These are phyloP conservation scores for Fraxinus excelsior DNA, from an alignment of 257 asterid genomes.

Conservation along the genomic window DNA sequence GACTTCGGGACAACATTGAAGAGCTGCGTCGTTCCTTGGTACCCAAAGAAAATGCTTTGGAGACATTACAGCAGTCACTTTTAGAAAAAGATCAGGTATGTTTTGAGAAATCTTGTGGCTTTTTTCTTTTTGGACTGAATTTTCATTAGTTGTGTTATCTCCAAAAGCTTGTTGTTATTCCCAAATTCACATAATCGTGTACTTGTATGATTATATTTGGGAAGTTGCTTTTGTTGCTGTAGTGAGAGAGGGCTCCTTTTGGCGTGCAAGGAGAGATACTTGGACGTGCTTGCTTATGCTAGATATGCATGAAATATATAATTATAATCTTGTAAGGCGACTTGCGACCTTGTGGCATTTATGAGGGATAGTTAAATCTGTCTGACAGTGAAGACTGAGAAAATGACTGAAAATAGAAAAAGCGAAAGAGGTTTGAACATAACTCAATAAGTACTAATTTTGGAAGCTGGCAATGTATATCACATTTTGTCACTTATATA, in stretches of 20 bases:
- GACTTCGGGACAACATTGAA: slow-evolving; percentile 87
- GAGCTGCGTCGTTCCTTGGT: slow-evolving; percentile 76
- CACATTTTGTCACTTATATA: not conserved
- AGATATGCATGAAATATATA: not conserved
- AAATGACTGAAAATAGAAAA: not conserved
- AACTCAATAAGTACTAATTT: not conserved
- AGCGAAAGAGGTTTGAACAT: not conserved
- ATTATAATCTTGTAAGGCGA: not conserved
- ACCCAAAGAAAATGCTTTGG: slow-evolving; percentile 87
- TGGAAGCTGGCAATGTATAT: not conserved
- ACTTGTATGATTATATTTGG: not conserved
- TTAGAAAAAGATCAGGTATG: slow-evolving; percentile 84
- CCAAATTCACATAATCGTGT: not conserved
- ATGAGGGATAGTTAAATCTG: not conserved
- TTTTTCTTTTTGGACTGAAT: not conserved
- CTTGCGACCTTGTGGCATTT: not conserved
- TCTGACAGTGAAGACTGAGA: not conserved
- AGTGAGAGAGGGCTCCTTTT: not conserved
- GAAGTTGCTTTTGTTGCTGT: not conserved
- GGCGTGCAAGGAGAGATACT: not conserved
- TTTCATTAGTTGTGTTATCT: not conserved
- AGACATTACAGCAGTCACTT: slow-evolving; percentile 79
- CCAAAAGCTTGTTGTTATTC: not conserved
- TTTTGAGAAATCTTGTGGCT: not conserved
- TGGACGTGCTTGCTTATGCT: not conserved